Evolutionary conservation across 2,329 filamentous ascomycete species (phyloP), one percentile per base, ranked within the genome.

Genomic region (Cytospora piceae): DNA sequence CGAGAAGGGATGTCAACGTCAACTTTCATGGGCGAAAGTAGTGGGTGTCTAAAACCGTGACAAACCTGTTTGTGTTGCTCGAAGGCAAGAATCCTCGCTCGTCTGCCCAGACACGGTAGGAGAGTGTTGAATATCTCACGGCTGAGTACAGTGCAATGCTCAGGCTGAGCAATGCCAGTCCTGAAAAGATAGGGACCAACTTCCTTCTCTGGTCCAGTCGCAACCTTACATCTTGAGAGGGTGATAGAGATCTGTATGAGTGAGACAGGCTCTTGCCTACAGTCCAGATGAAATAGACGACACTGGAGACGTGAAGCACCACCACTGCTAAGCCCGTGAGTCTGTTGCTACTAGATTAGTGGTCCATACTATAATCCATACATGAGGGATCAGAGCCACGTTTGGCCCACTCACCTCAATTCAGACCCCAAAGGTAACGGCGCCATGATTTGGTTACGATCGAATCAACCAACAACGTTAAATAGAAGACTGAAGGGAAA

Each of bases 21-120:
- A 53, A 67, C 58, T 8, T 58, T 22, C 15, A 64, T 68, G 22
- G 22, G 15, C 22, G 6, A 55, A 20, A 20, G 2, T 14, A 24
- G 6, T 3, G 14, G 22, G 3, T n/a, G 17, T n/a, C 22, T 12
- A 15, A 15, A 14, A 9, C 9, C 3, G 9, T 6, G 27, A 63
- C 53, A 46, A 24, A 79, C 77, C 71, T 69, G 37, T 71, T 64
- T 11, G 72, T 11, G 71, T 70, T 14, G 73, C 61, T 22, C 72
- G 70, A 32, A 78, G 64, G 24, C 53, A 57, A 39, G 31, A 57
- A 57, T 22, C 76, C 77, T 63, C 76, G 74, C 61, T 78, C 72
- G 37, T 75, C 73, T 17, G 77, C 77, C 78, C 78, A 80, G 17
- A 73, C 75, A 24, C 70, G 72, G 67, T 79, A 80, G 4, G 78